Evolutionary conservation across 177 flowering plant species (phyloP).

Genomic region (Vitis hybrid): DNA sequence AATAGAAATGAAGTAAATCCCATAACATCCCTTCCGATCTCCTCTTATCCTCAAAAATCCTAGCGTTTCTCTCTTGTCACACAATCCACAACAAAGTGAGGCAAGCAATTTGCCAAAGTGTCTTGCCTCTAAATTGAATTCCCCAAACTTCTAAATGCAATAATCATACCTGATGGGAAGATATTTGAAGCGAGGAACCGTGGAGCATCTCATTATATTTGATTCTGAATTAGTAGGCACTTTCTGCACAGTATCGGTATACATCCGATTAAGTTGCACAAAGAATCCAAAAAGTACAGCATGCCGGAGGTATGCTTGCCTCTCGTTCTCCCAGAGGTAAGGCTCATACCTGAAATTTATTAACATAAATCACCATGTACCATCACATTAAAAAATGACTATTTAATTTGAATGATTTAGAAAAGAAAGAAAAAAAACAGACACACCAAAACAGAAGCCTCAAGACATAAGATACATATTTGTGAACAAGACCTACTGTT

Average conservation of each 20-base stretch:
- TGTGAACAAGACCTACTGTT: background rate
- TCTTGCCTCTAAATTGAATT: too few relatives aligned
- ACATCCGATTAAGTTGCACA: constrained; percentile 89
- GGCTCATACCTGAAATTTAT: constrained; percentile 73
- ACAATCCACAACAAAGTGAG: too few relatives aligned
- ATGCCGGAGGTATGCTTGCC: constrained; percentile 81
- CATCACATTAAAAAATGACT: background rate
- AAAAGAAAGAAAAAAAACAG: background rate
- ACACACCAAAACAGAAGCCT: background rate
- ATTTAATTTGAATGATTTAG: background rate
- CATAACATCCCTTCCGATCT: too few relatives aligned
- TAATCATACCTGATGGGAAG: constrained; percentile 87
- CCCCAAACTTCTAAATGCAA: background rate
- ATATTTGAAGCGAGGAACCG: constrained; percentile 90
- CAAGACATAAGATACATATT: background rate
- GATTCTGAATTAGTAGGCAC: constrained; percentile 80
- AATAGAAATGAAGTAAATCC: too few relatives aligned
- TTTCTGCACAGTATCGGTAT: constrained; percentile 73
- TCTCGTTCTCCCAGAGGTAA: constrained; percentile 94
- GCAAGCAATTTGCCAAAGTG: too few relatives aligned
- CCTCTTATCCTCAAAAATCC: too few relatives aligned
- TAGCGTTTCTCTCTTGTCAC: too few relatives aligned
- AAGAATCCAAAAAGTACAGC: constrained; percentile 96
- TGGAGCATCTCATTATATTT: constrained; percentile 86
- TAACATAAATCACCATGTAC: background rate